Percentiles rank a stretch among this genome's conserved stretches.
phyloP scores from a whole-genome alignment of 345 rosid species.

The Bretschneidera sinensis region DNA sequence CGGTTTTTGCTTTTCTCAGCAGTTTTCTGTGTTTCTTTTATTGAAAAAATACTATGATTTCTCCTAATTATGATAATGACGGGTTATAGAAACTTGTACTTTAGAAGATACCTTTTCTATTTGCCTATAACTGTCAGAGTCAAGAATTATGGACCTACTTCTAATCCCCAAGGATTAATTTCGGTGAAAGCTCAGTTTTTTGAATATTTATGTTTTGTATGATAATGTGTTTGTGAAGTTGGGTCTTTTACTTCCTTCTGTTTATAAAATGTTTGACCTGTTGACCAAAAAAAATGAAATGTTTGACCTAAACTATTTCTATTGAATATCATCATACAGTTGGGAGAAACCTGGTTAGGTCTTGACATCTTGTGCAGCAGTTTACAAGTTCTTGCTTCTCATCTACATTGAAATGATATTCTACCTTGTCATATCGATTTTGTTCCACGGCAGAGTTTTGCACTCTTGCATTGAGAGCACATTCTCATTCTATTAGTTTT shows the following conservation, averaged over 20 bases:
- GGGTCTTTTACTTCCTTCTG: not conserved
- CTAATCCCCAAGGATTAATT: not conserved
- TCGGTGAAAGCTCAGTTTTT: constrained; percentile 2
- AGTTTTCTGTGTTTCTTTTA: not conserved
- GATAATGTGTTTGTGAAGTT: not conserved
- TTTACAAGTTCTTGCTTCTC: too few species aligned
- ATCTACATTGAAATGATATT: too few species aligned
- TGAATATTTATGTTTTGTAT: not conserved
- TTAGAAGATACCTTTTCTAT: not conserved
- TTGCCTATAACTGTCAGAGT: not conserved
- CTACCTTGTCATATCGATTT: too few species aligned
- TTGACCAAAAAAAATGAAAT: too few species aligned
- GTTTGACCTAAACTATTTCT: too few species aligned
- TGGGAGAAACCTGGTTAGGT: too few species aligned
- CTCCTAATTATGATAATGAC: not conserved
- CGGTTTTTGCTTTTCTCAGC: not conserved
- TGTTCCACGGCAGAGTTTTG: too few species aligned
- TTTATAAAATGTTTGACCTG: not conserved
- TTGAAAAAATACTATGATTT: not conserved
- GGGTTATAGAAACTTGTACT: not conserved
- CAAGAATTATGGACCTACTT: not conserved
- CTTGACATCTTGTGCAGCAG: too few species aligned
- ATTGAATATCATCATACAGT: too few species aligned
- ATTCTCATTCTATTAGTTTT: too few species aligned
- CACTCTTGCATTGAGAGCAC: too few species aligned